Conservation (phyloP, 179 eudicot species). For the Actinidia chinensis region DNA sequence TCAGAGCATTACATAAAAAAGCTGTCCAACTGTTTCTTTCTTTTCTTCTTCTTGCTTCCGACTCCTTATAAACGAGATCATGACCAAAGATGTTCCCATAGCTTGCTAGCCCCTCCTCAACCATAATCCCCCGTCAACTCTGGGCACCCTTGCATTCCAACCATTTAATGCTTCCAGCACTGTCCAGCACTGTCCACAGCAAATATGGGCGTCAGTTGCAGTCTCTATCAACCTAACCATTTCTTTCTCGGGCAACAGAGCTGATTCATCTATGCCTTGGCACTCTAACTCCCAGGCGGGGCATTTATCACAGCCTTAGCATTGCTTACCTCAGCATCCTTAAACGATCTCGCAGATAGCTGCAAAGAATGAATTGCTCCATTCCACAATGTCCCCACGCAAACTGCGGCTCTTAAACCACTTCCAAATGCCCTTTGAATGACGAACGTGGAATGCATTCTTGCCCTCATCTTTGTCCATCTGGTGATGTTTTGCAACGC, state of each 20-base stretch:
- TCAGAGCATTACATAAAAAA: too few relatives aligned
- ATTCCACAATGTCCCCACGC: slow-evolving; percentile 93
- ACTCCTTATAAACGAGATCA: too few relatives aligned
- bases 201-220: slow-evolving; percentile 92
- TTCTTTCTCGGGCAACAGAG: slow-evolving; percentile 83
- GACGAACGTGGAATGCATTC: slow-evolving; percentile 98
- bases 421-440: slow-evolving; percentile 84
- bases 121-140: too few relatives aligned
- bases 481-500: slow-evolving; percentile 96
- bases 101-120: too few relatives aligned
- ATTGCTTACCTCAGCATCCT: slow-evolving; percentile 45
- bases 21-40: too few relatives aligned
- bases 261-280: slow-evolving; percentile 72
- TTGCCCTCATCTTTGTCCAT: slow-evolving; percentile 84
- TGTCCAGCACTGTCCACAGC: too few relatives aligned
- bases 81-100: too few relatives aligned
- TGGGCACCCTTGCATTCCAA: too few relatives aligned
- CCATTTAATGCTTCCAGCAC: too few relatives aligned
- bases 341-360: slow-evolving; percentile 73
- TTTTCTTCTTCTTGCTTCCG: too few relatives aligned
- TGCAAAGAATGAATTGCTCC: slow-evolving; percentile 98
- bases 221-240: slow-evolving; percentile 96
- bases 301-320: slow-evolving; percentile 58
- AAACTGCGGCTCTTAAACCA: slow-evolving; percentile 82
- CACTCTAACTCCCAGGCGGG: slow-evolving; percentile 43